These are phyloP conservation scores for Gardenia jasminoides DNA, from an alignment of 257 asterid genomes.

Conservation along the genomic window DNA sequence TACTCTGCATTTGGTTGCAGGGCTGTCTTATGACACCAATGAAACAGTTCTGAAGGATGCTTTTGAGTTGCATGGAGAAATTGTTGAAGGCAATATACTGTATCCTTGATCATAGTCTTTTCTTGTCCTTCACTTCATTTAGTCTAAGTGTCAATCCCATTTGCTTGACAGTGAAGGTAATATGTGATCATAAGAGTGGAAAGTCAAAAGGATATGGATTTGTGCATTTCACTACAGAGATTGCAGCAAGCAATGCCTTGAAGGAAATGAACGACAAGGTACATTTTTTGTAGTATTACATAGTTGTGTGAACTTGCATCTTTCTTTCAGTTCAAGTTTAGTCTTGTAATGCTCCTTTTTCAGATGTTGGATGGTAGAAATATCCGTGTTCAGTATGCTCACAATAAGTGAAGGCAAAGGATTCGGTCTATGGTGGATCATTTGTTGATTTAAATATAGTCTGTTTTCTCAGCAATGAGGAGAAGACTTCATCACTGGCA, in stretches of 20 bases:
- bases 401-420: slow-evolving; percentile 26
- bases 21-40: slow-evolving; percentile 78
- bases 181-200: slow-evolving; percentile 67
- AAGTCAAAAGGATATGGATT: slow-evolving; percentile 83
- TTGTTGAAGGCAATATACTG: slow-evolving; percentile 48
- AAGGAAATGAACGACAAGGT: slow-evolving; percentile 75
- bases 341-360: slow-evolving; percentile 15
- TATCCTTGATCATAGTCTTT: neutral
- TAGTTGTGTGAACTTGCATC: neutral
- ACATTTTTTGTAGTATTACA: slow-evolving; percentile 6
- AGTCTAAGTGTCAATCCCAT: slow-evolving; percentile 9
- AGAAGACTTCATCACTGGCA: too few relatives aligned
- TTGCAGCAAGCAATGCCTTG: slow-evolving; percentile 60
- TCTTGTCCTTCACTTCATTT: slow-evolving; percentile 1
- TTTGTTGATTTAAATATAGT: neutral
- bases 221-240: slow-evolving; percentile 47
- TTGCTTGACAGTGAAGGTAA: slow-evolving; percentile 56
- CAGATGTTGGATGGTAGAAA: slow-evolving; percentile 71
- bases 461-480: neutral
- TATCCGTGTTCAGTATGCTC: slow-evolving; percentile 54
- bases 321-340: slow-evolving; percentile 6
- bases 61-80: slow-evolving; percentile 58
- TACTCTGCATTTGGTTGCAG: slow-evolving; percentile 31
- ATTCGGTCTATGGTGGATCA: neutral
- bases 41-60: slow-evolving; percentile 63